Evolutionary conservation across 2,329 filamentous ascomycete species (phyloP).

Genomic region (Dactylellina cionopaga): DNA sequence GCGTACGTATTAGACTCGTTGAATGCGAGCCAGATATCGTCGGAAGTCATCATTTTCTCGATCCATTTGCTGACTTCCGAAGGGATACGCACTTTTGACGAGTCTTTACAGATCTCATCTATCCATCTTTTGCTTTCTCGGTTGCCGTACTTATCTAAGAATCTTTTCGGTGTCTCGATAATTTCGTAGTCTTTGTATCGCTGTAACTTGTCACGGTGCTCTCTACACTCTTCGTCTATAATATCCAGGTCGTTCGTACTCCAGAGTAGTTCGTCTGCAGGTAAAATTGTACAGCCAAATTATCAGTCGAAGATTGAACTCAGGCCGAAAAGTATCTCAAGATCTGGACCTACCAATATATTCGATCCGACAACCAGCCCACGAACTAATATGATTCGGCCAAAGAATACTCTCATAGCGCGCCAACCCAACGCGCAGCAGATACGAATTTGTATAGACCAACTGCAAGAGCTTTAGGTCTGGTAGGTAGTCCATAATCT

Average conservation of each 20-base stretch:
- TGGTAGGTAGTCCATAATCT: conserved; percentile 12
- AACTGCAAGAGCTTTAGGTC: conserved; percentile 2
- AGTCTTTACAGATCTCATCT: background rate
- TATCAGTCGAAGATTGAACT: no score
- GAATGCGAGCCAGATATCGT: conserved; percentile 21
- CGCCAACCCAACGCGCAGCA: background rate
- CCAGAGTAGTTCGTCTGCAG: no score
- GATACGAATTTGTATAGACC: background rate
- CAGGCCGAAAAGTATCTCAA: background rate
- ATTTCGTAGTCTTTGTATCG: no score
- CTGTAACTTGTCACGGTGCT: no score
- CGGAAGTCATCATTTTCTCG: background rate
- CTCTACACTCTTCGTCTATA: no score
- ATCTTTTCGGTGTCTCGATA: no score
- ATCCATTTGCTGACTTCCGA: background rate
- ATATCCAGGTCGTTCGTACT: no score
- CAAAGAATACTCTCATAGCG: conserved; percentile 3
- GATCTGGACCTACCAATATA: conserved; percentile 24
- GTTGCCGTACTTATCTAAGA: no score
- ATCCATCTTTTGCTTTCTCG: no score
- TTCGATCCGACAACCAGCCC: conserved; percentile 10
- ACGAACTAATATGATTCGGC: conserved; percentile 25
- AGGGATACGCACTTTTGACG: background rate
- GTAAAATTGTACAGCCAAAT: no score
- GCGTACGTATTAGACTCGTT: conserved; percentile 6